Conservation (phyloP, 2,329 filamentous ascomycete species). For the Macroventuria anomochaeta region DNA sequence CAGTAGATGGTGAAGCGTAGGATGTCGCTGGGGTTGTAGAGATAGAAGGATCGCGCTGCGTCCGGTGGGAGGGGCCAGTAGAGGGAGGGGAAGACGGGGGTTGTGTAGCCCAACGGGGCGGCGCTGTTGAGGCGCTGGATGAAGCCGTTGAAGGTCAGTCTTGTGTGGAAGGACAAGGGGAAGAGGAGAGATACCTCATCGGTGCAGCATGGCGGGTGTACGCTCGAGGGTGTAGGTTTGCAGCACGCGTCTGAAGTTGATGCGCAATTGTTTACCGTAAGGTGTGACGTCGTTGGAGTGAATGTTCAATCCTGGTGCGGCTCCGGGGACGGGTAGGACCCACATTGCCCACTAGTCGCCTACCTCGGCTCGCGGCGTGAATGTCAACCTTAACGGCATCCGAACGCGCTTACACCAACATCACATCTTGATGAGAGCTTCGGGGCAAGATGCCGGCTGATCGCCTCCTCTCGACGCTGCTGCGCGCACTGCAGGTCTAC, state of each 20-base stretch:
- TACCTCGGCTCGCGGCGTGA: conserved; percentile 39
- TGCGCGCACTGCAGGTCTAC: conserved; percentile 67
- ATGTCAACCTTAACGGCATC: conserved; percentile 20
- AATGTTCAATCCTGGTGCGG: conserved; percentile 16
- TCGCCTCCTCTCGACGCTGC: conserved; percentile 69
- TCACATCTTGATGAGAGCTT: conserved; percentile 6
- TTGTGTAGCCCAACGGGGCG: conserved; percentile 65
- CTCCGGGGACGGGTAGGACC: conserved; percentile 21
- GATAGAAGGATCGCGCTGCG: conserved; percentile 64
- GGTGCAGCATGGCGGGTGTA: conserved; percentile 30
- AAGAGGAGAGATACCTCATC: conserved; percentile 39
- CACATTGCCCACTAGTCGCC: conserved; percentile 12
- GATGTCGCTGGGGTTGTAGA: conserved; percentile 78
- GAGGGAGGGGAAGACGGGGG: conserved; percentile 80
- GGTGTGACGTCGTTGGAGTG: conserved; percentile 25
- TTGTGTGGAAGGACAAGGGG: background rate
- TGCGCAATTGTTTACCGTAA: background rate
- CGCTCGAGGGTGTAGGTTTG: background rate
- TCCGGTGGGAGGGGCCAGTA: conserved; percentile 72
- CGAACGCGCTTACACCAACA: conserved; percentile 15
- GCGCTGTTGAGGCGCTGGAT: conserved; percentile 55
- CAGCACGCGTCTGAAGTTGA: background rate
- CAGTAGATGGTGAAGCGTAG: conserved; percentile 88
- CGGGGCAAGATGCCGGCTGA: conserved; percentile 66
- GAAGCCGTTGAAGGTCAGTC: conserved; percentile 44